These are phyloP conservation scores for Combretum micranthum DNA, from an alignment of 345 rosid genomes.

Conservation along the genomic window DNA sequence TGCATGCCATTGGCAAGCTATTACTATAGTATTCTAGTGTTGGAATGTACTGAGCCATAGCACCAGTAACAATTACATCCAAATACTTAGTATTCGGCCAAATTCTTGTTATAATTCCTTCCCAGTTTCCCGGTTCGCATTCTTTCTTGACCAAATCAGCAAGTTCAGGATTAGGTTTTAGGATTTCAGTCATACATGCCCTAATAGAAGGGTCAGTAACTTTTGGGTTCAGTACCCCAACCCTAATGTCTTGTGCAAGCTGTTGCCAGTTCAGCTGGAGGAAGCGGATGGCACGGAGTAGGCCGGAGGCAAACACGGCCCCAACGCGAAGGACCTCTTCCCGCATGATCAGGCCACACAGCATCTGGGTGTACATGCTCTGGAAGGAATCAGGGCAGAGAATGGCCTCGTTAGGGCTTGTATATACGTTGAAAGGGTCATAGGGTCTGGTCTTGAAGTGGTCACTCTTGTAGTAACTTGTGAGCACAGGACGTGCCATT, in stretches of 20 bases:
- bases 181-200: constrained; percentile 14
- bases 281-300: constrained; percentile 33
- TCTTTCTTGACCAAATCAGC: constrained; percentile 20
- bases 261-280: constrained; percentile 28
- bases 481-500: constrained; percentile 35
- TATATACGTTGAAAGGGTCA: constrained; percentile 32
- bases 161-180: constrained; percentile 20
- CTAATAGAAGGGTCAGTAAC: constrained; percentile 22
- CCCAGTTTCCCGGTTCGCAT: constrained; percentile 25
- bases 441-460: constrained; percentile 31
- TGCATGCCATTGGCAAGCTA: constrained; percentile 28
- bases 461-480: constrained; percentile 37
- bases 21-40: constrained; percentile 32
- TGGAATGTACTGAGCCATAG: constrained; percentile 39
- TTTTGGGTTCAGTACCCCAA: constrained; percentile 20
- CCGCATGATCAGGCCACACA: constrained; percentile 27
- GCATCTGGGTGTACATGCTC: constrained; percentile 37
- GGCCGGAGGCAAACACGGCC: constrained; percentile 36
- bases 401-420: constrained; percentile 33
- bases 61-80: constrained; percentile 39
- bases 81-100: constrained; percentile 38
- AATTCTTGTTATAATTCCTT: constrained; percentile 25
- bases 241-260: constrained; percentile 21
- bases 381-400: constrained; percentile 37
- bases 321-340: constrained; percentile 31